These are phyloP conservation scores for Zygosaccharomyces bailii DNA, from an alignment of 805 yeast genomes.

Conservation along the genomic window DNA sequence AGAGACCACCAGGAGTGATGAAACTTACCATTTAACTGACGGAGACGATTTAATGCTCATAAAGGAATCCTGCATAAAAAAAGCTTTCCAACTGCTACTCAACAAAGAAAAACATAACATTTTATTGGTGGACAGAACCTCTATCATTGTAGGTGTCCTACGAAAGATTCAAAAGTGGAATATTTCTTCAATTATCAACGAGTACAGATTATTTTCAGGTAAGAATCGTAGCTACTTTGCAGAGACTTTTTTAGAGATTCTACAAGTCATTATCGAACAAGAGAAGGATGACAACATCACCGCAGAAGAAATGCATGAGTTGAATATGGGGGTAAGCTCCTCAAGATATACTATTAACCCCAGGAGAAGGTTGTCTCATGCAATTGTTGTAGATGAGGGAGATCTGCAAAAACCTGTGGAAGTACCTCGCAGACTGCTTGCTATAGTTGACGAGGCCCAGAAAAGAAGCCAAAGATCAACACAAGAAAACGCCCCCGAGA, in stretches of 20 bases:
- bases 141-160: constrained; percentile 74
- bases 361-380: constrained; percentile 18
- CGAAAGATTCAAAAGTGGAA: constrained; percentile 88
- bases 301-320: constrained; percentile 11
- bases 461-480: constrained; percentile 13
- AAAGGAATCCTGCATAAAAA: constrained; percentile 59
- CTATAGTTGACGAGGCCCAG: constrained; percentile 28
- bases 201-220: constrained; percentile 74
- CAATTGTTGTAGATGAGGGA: constrained; percentile 27
- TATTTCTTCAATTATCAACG: constrained; percentile 76
- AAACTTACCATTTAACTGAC: constrained; percentile 29
- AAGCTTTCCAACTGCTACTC: constrained; percentile 62
- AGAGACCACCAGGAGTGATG: constrained; percentile 2
- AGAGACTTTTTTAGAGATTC: constrained; percentile 76
- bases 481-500: constrained; percentile 10
- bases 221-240: constrained; percentile 72
- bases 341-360: constrained; percentile 1
- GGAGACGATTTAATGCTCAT: constrained; percentile 74
- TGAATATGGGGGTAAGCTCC: not conserved
- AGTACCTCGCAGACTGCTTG: constrained; percentile 29
- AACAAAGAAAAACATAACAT: constrained; percentile 62
- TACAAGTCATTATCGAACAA: constrained; percentile 42
- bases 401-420: constrained; percentile 29
- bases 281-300: constrained; percentile 20
- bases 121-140: constrained; percentile 73